Evolutionary conservation across 768 basidiomycete species (phyloP).

Genomic region (Mycena galericulata): DNA sequence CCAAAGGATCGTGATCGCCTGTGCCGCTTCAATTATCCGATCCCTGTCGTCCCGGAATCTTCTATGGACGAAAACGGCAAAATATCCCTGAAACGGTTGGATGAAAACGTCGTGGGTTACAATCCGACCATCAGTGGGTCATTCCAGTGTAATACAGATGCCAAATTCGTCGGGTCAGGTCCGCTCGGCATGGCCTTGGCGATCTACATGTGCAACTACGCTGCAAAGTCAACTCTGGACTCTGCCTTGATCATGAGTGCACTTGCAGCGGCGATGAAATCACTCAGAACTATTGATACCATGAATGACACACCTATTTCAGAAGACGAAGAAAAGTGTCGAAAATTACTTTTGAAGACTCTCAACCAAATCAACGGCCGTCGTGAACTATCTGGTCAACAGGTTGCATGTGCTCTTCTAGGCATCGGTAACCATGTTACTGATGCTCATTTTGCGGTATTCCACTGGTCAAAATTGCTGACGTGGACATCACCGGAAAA

Average conservation of each 20-base stretch:
- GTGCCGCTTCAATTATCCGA: constrained; percentile 25
- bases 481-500: constrained; percentile 12
- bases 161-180: constrained; percentile 32
- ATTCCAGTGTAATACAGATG: constrained; percentile 32
- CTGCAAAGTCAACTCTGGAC: constrained; percentile 21
- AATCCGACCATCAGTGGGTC: constrained; percentile 16
- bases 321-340: neutral
- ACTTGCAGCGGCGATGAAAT: constrained; percentile 19
- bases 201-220: constrained; percentile 23
- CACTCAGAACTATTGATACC: neutral
- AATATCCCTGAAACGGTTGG: constrained; percentile 10
- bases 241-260: constrained; percentile 31
- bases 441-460: constrained; percentile 16
- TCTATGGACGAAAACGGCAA: constrained; percentile 33
- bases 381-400: constrained; percentile 24
- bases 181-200: constrained; percentile 15
- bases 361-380: constrained; percentile 30
- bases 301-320: neutral
- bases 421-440: constrained; percentile 24
- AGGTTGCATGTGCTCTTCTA: constrained; percentile 23
- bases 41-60: neutral
- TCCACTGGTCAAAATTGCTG: constrained; percentile 24
- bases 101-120: constrained; percentile 23
- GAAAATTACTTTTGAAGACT: constrained; percentile 23
- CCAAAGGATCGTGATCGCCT: constrained; percentile 21